Base-by-base conservation (phyloP, 2,329 filamentous ascomycete genomes). In the Fusarium fujikuroi region DNA sequence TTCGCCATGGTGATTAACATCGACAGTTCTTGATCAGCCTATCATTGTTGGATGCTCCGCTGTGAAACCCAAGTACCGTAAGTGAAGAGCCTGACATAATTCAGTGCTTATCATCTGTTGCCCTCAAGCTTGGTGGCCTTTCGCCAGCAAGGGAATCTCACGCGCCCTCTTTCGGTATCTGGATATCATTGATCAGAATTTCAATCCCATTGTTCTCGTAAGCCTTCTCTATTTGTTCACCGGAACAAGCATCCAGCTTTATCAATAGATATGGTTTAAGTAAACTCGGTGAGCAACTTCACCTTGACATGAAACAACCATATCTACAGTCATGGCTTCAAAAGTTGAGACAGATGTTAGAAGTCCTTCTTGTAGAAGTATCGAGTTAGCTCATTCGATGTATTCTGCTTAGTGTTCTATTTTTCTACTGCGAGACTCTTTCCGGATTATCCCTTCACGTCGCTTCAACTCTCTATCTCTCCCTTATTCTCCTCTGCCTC, bases 141-240 rank as follows among this genome's bases (percentile, higher is more conserved):
- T 36, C 30, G 5, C 12, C 6, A 25, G 16, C n/a, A 19, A 52
- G 4, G 4, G 5, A 3, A 8, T 11, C 8, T 19, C n/a, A 3
- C 19, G 15, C 8, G 5, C 10, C 11, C n/a, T 23, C 16, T 9
- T 49, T 9, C n/a, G 6, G 6, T 6, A 34, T 34, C 30, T 9
- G 8, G 1, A 34, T 23, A 0, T 19, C 4, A 23, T 23, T 34
- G 5, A 19, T 15, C 15, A 6, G 2, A 15, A 5, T 19, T 2
- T 4, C 12, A 15, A 15, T 19, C 2, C 2, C 8, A 16, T 3
- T 3, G 0, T 1, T 28, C 9, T 39, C 18, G 7, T 12, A 7
- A 5, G 10, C 4, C 2, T 28, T 7, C 2, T 36, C 14, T 5
- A 18, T 18, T 12, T n/a, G 0, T 11, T 4, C 19, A n/a, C 3